Evolutionary conservation across 2,329 filamentous ascomycete species (phyloP).

Genomic region (Alternaria consortialis): DNA sequence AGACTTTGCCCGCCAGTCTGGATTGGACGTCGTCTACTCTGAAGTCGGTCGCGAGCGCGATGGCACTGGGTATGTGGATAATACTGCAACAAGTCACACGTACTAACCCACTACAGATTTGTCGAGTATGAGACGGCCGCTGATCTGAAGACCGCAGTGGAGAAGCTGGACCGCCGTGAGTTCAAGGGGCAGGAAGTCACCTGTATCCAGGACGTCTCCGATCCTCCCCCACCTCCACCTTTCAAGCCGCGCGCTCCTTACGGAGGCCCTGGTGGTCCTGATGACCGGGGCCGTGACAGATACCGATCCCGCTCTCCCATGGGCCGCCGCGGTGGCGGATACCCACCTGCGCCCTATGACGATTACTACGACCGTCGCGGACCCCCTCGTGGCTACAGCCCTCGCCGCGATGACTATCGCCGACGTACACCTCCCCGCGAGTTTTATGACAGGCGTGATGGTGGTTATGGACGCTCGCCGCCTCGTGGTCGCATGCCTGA

Average conservation of each 20-base stretch:
- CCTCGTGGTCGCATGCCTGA: conserved; percentile 79
- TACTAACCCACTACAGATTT: conserved; percentile 68
- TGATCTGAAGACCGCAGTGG: conserved; percentile 88
- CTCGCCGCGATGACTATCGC: conserved; percentile 85
- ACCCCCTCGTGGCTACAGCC: conserved; percentile 83
- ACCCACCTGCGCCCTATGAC: conserved; percentile 69
- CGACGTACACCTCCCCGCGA: conserved; percentile 80
- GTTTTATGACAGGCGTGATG: conserved; percentile 81
- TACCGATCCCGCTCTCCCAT: conserved; percentile 80
- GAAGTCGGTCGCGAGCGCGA: conserved; percentile 93
- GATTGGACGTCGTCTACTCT: conserved; percentile 96
- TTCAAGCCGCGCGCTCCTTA: conserved; percentile 49
- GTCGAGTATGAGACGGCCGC: conserved; percentile 96
- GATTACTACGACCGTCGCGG: conserved; percentile 80
- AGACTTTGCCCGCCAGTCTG: conserved; percentile 97
- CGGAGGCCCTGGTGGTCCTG: conserved; percentile 51
- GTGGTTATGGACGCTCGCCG: conserved; percentile 64
- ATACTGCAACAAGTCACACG: background rate
- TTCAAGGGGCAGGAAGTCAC: conserved; percentile 90
- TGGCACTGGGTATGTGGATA: conserved; percentile 80
- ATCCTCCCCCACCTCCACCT: conserved; percentile 48
- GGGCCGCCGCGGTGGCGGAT: conserved; percentile 68
- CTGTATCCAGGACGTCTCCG: conserved; percentile 83
- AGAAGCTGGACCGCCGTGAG: conserved; percentile 91
- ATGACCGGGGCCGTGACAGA: conserved; percentile 76